These are phyloP conservation scores for Boletus barrowsii DNA, from an alignment of 768 basidiomycete genomes.

Conservation along the genomic window DNA sequence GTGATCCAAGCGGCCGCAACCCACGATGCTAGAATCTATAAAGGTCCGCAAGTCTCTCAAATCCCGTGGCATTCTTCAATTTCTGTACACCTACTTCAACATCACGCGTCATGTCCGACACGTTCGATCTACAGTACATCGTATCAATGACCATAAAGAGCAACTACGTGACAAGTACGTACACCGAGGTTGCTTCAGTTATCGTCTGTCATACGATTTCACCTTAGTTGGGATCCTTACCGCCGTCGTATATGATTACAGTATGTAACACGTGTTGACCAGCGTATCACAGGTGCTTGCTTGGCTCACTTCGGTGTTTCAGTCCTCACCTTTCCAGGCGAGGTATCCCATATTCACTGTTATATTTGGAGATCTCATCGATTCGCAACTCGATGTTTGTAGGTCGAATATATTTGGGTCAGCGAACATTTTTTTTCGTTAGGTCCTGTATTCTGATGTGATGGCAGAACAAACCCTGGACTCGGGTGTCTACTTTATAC, in stretches of 20 bases:
- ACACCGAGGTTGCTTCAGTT: background rate
- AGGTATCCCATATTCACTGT: background rate
- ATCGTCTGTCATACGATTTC: background rate
- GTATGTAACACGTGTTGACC: background rate
- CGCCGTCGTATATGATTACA: constrained; percentile 1
- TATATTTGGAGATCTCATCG: background rate
- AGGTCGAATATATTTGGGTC: background rate
- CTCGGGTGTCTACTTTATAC: background rate
- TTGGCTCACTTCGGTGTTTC: background rate
- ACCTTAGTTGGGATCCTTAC: background rate
- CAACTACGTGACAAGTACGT: background rate
- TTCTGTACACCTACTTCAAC: background rate
- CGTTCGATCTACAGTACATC: background rate
- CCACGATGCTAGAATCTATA: too few relatives aligned
- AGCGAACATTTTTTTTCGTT: background rate
- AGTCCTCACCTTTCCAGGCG: background rate
- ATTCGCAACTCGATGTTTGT: background rate
- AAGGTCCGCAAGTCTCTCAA: too few relatives aligned
- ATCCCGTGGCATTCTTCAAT: background rate
- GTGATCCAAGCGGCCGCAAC: too few relatives aligned
- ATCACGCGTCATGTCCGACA: background rate
- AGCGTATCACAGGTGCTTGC: too few relatives aligned
- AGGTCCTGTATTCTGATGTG: background rate
- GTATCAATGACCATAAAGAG: background rate
- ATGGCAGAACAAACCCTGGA: background rate